Conservation (phyloP, 257 asterid species). For the Verbena officinalis region DNA sequence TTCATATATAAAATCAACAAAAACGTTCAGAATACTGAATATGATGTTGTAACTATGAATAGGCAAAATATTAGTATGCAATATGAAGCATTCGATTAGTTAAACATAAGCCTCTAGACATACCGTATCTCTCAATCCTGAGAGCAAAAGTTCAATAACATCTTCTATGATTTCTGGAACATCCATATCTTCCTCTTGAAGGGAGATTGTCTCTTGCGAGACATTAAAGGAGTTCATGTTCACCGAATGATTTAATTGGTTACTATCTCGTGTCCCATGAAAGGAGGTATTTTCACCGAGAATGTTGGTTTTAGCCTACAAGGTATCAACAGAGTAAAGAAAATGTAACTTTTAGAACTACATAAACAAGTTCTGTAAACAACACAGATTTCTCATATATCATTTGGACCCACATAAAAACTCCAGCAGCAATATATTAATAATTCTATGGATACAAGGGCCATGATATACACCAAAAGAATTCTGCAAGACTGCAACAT, state of each 20-base stretch:
- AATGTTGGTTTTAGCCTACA: constrained; percentile 64
- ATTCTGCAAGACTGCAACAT: neutral
- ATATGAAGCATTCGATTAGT: constrained; percentile 26
- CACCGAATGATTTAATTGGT: constrained; percentile 37
- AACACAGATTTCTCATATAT: constrained; percentile 21
- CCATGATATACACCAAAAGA: neutral
- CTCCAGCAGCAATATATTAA: neutral
- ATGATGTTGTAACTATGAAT: constrained; percentile 2
- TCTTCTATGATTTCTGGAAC: constrained; percentile 93
- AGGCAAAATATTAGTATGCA: constrained; percentile 19
- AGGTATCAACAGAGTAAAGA: constrained; percentile 28
- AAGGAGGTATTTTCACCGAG: constrained; percentile 61
- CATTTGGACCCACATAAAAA: constrained; percentile 13
- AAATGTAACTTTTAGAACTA: constrained; percentile 17
- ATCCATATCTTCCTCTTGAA: constrained; percentile 83
- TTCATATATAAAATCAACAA: constrained; percentile 15
- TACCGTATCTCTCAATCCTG: constrained; percentile 94
- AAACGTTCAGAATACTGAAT: constrained; percentile 19
- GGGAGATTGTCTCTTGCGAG: constrained; percentile 47
- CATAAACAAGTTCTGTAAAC: constrained; percentile 17
- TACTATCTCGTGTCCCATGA: constrained; percentile 35
- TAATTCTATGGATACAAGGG: neutral
- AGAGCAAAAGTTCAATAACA: constrained; percentile 69
- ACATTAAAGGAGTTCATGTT: constrained; percentile 37
- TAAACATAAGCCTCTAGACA: constrained; percentile 46